A percentile compares a stretch with the other conserved stretches of the same genome.
phyloP scores from a whole-genome alignment of 768 basidiomycete species.

The Dioszegia crocea region DNA sequence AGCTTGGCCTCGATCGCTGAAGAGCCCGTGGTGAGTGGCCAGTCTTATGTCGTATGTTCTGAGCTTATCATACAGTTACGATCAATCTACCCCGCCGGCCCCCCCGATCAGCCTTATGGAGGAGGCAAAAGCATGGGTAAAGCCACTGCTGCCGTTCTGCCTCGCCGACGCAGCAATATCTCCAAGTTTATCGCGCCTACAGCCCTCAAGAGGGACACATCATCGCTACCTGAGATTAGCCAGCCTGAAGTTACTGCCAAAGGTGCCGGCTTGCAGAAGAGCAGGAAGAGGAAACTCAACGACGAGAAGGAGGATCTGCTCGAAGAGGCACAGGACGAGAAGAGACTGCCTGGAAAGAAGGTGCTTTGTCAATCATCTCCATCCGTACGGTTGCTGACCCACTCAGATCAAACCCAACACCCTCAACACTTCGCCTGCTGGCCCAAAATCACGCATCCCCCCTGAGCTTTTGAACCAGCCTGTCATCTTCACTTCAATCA shows the following conservation, averaged over 20 bases:
- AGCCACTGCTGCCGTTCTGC: not conserved
- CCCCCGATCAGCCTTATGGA: not conserved
- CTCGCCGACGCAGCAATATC: not conserved
- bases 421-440: not conserved
- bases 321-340: too few species aligned
- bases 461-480: not conserved
- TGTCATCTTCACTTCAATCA: not conserved
- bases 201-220: not conserved
- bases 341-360: too few species aligned
- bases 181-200: not conserved
- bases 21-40: not conserved
- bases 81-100: not conserved
- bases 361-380: too few species aligned
- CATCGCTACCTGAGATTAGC: not conserved
- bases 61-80: not conserved
- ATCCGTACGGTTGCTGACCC: too few species aligned
- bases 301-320: not conserved
- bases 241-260: not conserved
- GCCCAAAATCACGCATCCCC: too few species aligned
- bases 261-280: not conserved
- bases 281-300: not conserved
- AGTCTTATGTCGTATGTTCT: too few species aligned
- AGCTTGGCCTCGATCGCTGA: not conserved
- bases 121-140: not conserved
- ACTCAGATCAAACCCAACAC: not conserved